Evolutionary conservation across 1,284 basidiomycete species (phyloP).

Genomic region (Cystobasidiaceae sp.): DNA sequence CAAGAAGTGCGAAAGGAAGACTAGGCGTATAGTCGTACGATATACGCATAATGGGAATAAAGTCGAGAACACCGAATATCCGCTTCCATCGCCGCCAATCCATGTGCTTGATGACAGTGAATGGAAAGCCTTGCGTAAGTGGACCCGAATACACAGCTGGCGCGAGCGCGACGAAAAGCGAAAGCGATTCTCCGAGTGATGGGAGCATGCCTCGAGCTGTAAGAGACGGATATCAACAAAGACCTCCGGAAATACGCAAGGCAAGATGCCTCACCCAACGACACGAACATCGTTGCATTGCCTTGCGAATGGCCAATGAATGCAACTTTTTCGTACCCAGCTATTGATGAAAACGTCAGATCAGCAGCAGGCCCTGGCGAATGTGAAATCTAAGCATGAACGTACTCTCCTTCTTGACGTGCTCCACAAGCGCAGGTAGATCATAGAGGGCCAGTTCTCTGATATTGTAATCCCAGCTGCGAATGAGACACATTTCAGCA

Average conservation of each 20-base stretch:
- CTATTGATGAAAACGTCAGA: constrained; percentile 39
- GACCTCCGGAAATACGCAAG: constrained; percentile 46
- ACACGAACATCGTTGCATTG: constrained; percentile 52
- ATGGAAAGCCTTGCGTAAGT: constrained; percentile 57
- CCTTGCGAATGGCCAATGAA: constrained; percentile 62
- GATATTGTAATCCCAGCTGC: constrained; percentile 56
- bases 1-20: constrained; percentile 48
- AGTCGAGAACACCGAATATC: constrained; percentile 57
- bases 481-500: not conserved
- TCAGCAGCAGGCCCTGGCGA: constrained; percentile 39
- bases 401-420: constrained; percentile 51
- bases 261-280: constrained; percentile 40
- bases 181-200: constrained; percentile 54
- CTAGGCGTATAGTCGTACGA: constrained; percentile 57
- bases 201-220: constrained; percentile 56
- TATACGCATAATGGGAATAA: constrained; percentile 59
- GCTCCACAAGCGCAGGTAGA: constrained; percentile 57
- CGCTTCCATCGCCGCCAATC: constrained; percentile 57
- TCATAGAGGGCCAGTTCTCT: constrained; percentile 59
- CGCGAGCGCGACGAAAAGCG: constrained; percentile 58
- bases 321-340: constrained; percentile 49
- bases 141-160: constrained; percentile 61
- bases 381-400: constrained; percentile 14
- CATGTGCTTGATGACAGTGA: constrained; percentile 52
- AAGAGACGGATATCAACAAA: constrained; percentile 44